Percentiles rank a stretch among this genome's conserved stretches.
Evolutionary conservation across 2,329 filamentous ascomycete species (phyloP).

Genomic region (Colletotrichum tofieldiae): DNA sequence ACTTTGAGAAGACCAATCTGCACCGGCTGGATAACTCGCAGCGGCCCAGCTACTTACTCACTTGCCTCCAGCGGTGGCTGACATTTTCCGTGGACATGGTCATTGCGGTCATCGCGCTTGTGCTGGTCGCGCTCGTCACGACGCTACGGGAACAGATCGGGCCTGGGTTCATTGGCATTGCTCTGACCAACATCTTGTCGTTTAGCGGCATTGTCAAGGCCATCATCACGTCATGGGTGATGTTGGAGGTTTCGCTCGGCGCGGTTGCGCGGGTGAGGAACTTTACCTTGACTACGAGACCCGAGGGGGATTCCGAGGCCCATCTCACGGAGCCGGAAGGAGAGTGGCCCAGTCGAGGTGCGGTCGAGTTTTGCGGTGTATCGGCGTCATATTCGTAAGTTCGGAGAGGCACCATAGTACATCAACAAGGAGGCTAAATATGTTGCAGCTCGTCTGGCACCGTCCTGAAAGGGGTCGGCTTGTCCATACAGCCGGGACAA

Average conservation of each 20-base stretch:
- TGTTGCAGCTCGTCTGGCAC: conserved; percentile 23
- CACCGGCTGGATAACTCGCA: conserved; percentile 64
- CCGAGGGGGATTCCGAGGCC: not conserved
- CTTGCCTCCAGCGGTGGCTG: conserved; percentile 67
- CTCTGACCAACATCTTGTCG: conserved; percentile 27
- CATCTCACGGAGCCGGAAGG: conserved; percentile 17
- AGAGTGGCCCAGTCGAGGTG: conserved; percentile 15
- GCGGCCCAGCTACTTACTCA: conserved; percentile 66
- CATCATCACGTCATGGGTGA: conserved; percentile 39
- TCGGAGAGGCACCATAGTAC: fast-evolving
- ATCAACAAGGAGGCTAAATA: not conserved
- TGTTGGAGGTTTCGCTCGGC: conserved; percentile 38
- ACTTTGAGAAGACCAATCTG: conserved; percentile 57
- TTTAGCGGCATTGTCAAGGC: conserved; percentile 32
- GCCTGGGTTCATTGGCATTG: conserved; percentile 34
- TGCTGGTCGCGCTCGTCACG: conserved; percentile 62
- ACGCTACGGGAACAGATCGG: conserved; percentile 33
- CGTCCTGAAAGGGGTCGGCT: conserved; percentile 25
- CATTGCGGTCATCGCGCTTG: conserved; percentile 59
- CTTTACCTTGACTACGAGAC: conserved; percentile 24
- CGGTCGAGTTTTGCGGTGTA: conserved; percentile 12
- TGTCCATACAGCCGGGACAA: conserved; percentile 44
- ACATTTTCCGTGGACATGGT: conserved; percentile 64
- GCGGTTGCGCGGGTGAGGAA: conserved; percentile 39
- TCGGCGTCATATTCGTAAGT: conserved; percentile 36